Conservation (phyloP, 2,329 filamentous ascomycete species). For the Geosmithia putterillii region DNA sequence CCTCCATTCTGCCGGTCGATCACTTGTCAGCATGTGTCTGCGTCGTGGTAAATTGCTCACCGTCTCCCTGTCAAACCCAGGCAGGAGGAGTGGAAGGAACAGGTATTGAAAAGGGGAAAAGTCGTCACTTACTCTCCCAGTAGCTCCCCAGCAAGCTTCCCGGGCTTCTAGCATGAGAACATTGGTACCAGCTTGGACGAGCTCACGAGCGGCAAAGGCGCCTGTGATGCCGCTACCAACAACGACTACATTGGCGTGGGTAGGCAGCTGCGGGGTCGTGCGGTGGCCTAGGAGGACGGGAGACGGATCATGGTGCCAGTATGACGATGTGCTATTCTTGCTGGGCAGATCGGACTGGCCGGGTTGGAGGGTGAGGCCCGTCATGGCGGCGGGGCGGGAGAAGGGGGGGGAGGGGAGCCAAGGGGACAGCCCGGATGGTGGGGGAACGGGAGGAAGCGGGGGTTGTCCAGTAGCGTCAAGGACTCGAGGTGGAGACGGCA, state of each 20-base stretch:
- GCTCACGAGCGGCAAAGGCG: conserved; percentile 54
- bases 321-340: conserved; percentile 48
- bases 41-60: too few species aligned
- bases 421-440: neutral
- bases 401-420: too few species aligned
- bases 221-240: conserved; percentile 69
- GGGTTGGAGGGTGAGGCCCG: conserved; percentile 13
- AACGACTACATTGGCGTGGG: conserved; percentile 53
- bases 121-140: conserved; percentile 53
- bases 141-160: conserved; percentile 75
- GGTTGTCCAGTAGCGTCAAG: neutral
- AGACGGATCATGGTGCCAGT: conserved; percentile 63
- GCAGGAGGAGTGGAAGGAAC: neutral
- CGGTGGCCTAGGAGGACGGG: conserved; percentile 52
- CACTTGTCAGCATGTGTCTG: neutral
- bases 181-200: conserved; percentile 35
- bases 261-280: conserved; percentile 51
- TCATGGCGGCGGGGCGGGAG: conserved; percentile 12
- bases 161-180: conserved; percentile 66
- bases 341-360: conserved; percentile 46
- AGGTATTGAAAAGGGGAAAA: neutral
- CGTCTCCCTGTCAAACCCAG: neutral
- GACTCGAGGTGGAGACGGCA: neutral
- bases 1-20: conserved; percentile 45
- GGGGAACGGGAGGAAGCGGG: neutral